Evolutionary conservation across 495 filamentous ascomycete genomes (phyloP).

Genomic region (Cercophora scortea): DNA sequence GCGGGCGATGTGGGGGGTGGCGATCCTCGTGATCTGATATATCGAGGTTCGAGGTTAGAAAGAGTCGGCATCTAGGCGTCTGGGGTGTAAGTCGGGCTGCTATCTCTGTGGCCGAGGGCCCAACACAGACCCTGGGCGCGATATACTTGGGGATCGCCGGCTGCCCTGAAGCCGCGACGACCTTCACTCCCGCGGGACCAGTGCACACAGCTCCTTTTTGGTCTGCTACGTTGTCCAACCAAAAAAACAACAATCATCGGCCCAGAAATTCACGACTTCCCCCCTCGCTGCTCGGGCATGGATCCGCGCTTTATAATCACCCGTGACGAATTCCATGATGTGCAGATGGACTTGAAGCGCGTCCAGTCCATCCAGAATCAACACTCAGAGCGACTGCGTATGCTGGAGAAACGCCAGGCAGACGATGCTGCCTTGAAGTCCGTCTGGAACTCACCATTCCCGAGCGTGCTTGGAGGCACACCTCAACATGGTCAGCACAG

Average conservation of each 20-base stretch:
- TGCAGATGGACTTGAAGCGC: constrained; percentile 81
- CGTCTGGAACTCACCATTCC: constrained; percentile 85
- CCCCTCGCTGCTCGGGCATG: constrained; percentile 32
- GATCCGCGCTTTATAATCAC: constrained; percentile 45
- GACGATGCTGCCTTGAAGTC: constrained; percentile 75
- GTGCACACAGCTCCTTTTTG: neutral
- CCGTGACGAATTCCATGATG: constrained; percentile 72
- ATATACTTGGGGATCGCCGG: neutral
- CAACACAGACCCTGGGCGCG: too few relatives aligned
- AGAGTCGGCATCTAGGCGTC: neutral
- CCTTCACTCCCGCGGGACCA: neutral
- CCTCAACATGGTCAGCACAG: constrained; percentile 65
- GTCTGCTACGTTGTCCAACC: neutral
- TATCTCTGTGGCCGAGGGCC: too few relatives aligned
- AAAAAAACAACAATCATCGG: neutral
- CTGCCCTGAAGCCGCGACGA: neutral
- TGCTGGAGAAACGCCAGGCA: constrained; percentile 76
- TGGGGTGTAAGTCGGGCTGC: too few relatives aligned
- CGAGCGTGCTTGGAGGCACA: constrained; percentile 65
- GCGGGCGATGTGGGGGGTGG: constrained; percentile 30
- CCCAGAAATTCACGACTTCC: neutral
- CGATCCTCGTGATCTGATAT: constrained; percentile 27
- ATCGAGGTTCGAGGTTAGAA: constrained; percentile 21
- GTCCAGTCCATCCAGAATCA: constrained; percentile 69
- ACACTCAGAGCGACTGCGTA: constrained; percentile 70